phyloP scores from a whole-genome alignment of 169 alveolate genomes.

The Cyclospora cayetanensis region DNA sequence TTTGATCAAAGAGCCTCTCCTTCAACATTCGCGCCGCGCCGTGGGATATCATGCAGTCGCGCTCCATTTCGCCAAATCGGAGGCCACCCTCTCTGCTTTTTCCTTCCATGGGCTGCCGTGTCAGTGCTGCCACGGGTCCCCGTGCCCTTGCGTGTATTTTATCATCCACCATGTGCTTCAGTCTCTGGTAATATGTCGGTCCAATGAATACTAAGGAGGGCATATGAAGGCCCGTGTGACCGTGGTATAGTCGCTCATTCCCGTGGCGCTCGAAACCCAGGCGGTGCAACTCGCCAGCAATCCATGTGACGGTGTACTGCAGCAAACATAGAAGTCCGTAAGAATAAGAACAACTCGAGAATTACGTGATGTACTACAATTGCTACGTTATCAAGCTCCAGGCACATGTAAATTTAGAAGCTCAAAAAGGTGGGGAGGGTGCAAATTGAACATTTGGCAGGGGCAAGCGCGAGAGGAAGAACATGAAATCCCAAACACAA shows the following conservation, averaged over 20 bases:
- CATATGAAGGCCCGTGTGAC: conserved; percentile 71
- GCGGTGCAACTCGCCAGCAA: conserved; percentile 95
- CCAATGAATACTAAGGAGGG: conserved; percentile 96
- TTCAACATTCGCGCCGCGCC: conserved; percentile 99
- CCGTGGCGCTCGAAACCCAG: conserved; percentile 98
- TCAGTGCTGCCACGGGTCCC: conserved; percentile 98
- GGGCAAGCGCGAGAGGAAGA: too few species aligned
- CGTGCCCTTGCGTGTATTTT: conserved; percentile 98
- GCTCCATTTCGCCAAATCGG: conserved; percentile 99
- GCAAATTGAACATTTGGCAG: too few species aligned
- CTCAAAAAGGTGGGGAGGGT: too few species aligned
- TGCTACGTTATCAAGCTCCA: too few species aligned
- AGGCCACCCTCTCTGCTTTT: conserved; percentile 85
- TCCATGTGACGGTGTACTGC: conserved; percentile 95
- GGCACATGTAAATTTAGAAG: too few species aligned
- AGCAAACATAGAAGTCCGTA: not conserved
- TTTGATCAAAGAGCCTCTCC: conserved; percentile 98
- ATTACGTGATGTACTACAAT: too few species aligned
- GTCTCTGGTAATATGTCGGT: conserved; percentile 99
- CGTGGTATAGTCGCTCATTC: conserved; percentile 97
- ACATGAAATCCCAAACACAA: too few species aligned
- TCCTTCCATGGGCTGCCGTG: conserved; percentile 99
- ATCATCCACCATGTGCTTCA: conserved; percentile 99
- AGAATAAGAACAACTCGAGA: not conserved
- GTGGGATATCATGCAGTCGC: conserved; percentile 99